Conservation (phyloP, 805 yeast genomes). For the Metschnikowia vanudenii region DNA sequence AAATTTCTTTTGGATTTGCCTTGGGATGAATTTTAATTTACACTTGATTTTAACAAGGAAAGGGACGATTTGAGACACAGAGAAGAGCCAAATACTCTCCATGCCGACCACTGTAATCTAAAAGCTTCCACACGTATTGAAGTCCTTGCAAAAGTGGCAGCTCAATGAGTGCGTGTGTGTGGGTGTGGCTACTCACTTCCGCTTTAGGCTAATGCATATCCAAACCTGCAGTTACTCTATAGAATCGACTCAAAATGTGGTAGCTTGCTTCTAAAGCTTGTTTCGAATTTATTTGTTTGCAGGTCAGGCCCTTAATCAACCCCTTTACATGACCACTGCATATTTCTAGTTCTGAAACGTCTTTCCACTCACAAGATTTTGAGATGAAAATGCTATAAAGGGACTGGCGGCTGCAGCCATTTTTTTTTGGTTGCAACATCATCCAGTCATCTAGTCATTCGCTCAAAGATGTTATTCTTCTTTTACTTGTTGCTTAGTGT, state of each 20-base stretch:
- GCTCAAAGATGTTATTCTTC: constrained; percentile 10
- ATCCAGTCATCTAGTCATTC: constrained; percentile 4
- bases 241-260: constrained; percentile 5
- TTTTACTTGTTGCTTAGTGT: constrained; percentile 7
- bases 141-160: no score
- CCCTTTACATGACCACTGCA: neutral
- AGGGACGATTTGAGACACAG: no score
- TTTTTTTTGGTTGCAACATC: neutral
- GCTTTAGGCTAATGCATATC: constrained; percentile 1
- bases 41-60: no score
- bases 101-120: no score
- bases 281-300: constrained; percentile 2
- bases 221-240: constrained; percentile 2
- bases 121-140: no score
- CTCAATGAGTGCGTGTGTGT: neutral
- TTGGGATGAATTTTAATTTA: no score
- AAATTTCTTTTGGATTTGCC: no score
- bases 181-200: constrained; percentile 1
- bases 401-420: constrained; percentile 1
- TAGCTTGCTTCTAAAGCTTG: constrained; percentile 1
- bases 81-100: no score
- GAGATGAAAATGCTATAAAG: constrained; percentile 7
- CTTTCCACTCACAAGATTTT: neutral
- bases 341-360: constrained; percentile 2
- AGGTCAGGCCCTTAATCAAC: neutral